Evolutionary conservation across 148 eudicot species (phyloP), one percentile per base, ranked within the genome.

Genomic region (Simmondsia chinensis): DNA sequence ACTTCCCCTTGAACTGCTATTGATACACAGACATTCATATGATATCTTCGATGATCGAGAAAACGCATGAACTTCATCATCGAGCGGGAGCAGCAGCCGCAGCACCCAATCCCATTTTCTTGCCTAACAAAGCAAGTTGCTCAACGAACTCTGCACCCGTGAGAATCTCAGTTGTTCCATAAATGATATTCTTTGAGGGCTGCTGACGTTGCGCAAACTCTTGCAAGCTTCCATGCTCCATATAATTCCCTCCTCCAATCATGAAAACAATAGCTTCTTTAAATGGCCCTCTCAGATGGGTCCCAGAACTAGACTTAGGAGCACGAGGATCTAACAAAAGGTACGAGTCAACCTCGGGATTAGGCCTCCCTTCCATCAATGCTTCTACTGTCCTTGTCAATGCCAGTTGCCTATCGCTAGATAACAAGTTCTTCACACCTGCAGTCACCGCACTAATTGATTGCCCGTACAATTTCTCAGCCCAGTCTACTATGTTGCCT

Each of bases 191-290:
- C 57, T 68, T 83, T 21, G 46, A 53, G 39, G 89, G 89, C 66
- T 77, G 89, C 37, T 74, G 94, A 29, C 62, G 71, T 0, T 61
- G 75, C 13, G 80, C 97, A 52, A 84, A 75, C 67, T 76, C 95
- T 49, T 84, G 97, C 69, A 89, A 65, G 54, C 93, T 72, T 58
- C 85, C 95, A 70, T 89, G 70, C 55, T 89, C 97, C 49, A 89
- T 69, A 39, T 85, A 89, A 59, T 89, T 89, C 30, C 97, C 97
- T 50, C 97, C 97, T 25, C 97, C 97, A 58, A 89, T 74, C 97
- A 89, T 82, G 56, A 89, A 89, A n/a, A 85, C 95, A 36, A 89
- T 79, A 50, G 88, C 93, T 67, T 89, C 97, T 66, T 89, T 89
- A 41, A 81, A 89, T 5, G 95, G 81, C 9, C 95, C 97, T 59